Evolutionary conservation across 768 basidiomycete genomes (phyloP), one percentile per base, ranked within the genome.

Genomic region (Suillus subluteus): DNA sequence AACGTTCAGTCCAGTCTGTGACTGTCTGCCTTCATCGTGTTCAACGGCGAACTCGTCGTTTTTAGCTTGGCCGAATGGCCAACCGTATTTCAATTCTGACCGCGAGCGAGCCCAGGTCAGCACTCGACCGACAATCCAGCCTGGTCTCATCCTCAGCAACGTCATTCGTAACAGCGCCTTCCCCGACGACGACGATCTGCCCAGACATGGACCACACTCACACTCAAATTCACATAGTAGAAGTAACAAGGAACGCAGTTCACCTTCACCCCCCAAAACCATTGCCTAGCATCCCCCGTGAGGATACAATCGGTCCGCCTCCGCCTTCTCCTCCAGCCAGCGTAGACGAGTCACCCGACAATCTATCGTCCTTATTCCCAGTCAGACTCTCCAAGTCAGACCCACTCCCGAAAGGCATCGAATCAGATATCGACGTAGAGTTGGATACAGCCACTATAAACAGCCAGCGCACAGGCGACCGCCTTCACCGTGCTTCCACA

Each of bases 251-350:
- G 38, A 85, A 88, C 72, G 72, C 73, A 15, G 79, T 86, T 65
- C 74, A 81, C 66, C 71, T 85, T 65, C 76, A 71, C 70, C 80
- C 11, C 75, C 77, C 32, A 78, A 78, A 26, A 69, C 78, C 44
- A 65, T 82, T 76, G 66, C 75, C 76, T 64, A 74, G 76, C 65
- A 74, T 79, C 11, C 72, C 77, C 43, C 67, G 62, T 65, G 71
- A 40, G 30, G 52, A 71, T 35, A 67, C 69, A 37, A 56, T 77
- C 7, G 87, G 88, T n/a, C 88, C 87, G 11, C 87, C 86, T 0
- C 87, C 87, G 2, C 87, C 88, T 12, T 88, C 84, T 0, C 83
- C 83, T 1, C 83, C 83, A 12, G 82, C 82, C 26, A 84, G 83
- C 70, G 76, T 78, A 38, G 74, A 69, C 59, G 71, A 71, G 9